Evolutionary conservation across 345 rosid species (phyloP).

Genomic region (Rubroshorea leprosula): DNA sequence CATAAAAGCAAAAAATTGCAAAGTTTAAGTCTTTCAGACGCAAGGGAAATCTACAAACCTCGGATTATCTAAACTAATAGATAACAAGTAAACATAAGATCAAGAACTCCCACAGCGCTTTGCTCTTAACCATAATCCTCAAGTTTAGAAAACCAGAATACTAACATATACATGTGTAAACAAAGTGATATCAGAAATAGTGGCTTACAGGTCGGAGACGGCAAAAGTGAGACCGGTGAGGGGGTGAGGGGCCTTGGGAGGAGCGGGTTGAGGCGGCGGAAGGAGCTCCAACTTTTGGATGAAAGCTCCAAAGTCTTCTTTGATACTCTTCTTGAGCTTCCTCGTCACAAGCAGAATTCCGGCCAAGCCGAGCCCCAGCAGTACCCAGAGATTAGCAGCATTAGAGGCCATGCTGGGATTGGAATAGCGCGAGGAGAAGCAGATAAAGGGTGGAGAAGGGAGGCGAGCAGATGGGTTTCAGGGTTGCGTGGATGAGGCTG

Average conservation of each 20-base stretch:
- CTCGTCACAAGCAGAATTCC: slow-evolving; percentile 60
- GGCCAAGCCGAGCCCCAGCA: slow-evolving; percentile 79
- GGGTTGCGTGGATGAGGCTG: background rate
- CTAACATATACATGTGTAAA: no score
- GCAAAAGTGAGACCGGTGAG: slow-evolving; percentile 82
- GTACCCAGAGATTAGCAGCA: slow-evolving; percentile 75
- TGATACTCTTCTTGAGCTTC: slow-evolving; percentile 55
- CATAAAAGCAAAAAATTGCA: background rate
- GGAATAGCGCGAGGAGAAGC: background rate
- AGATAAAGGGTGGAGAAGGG: background rate
- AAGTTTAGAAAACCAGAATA: background rate
- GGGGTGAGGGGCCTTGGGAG: slow-evolving; percentile 97
- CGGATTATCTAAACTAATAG: background rate
- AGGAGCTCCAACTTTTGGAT: slow-evolving; percentile 65
- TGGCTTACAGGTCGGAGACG: slow-evolving; percentile 70
- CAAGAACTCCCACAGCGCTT: slow-evolving; percentile 3
- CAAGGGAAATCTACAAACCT: no score
- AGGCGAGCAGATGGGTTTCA: background rate
- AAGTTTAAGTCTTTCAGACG: no score
- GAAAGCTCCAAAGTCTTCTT: slow-evolving; percentile 91
- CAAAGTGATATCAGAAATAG: background rate
- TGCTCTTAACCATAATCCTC: background rate
- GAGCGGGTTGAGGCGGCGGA: slow-evolving; percentile 97
- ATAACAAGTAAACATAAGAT: background rate
- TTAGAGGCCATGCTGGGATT: slow-evolving; percentile 45